Evolutionary conservation across 441 rosid species (phyloP).

Genomic region (Raphanus hybrid): DNA sequence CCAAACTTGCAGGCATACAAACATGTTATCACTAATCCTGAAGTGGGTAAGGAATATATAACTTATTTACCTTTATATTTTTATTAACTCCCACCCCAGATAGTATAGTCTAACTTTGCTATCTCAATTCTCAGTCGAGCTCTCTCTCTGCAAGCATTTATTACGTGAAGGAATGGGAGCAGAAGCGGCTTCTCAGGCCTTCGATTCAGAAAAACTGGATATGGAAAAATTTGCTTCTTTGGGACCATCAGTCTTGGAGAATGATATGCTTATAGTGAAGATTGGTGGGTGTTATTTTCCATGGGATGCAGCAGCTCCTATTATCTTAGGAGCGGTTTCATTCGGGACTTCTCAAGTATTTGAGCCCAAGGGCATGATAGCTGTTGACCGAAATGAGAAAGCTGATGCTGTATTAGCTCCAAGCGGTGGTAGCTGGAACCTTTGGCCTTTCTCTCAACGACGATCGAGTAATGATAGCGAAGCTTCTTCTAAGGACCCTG

Average conservation of each 20-base stretch:
- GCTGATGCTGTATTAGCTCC: constrained; percentile 48
- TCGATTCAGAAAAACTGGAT: constrained; percentile 62
- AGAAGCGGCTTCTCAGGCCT: constrained; percentile 69
- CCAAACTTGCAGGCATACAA: constrained; percentile 45
- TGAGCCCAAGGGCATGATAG: constrained; percentile 68
- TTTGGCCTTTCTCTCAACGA: constrained; percentile 86
- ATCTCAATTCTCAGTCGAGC: constrained; percentile 58
- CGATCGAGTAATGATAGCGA: constrained; percentile 52
- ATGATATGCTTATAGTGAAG: constrained; percentile 64
- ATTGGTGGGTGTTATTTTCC: constrained; percentile 61
- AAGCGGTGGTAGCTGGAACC: constrained; percentile 70
- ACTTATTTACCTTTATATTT: background rate
- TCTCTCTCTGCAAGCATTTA: constrained; percentile 70
- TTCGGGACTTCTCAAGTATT: constrained; percentile 55
- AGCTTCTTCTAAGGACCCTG: constrained; percentile 40
- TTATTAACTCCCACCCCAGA: background rate
- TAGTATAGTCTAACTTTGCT: constrained; percentile 20
- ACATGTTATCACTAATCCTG: constrained; percentile 48
- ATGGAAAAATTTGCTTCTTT: constrained; percentile 50
- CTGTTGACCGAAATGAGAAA: constrained; percentile 56
- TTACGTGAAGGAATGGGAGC: constrained; percentile 61
- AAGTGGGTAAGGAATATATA: constrained; percentile 61
- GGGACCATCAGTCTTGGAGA: constrained; percentile 57
- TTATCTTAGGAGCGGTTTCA: constrained; percentile 58
- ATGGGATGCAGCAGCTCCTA: constrained; percentile 68